These are phyloP conservation scores for Atkinsonella texensis DNA, from an alignment of 2,329 filamentous ascomycete species.

Conservation along the genomic window DNA sequence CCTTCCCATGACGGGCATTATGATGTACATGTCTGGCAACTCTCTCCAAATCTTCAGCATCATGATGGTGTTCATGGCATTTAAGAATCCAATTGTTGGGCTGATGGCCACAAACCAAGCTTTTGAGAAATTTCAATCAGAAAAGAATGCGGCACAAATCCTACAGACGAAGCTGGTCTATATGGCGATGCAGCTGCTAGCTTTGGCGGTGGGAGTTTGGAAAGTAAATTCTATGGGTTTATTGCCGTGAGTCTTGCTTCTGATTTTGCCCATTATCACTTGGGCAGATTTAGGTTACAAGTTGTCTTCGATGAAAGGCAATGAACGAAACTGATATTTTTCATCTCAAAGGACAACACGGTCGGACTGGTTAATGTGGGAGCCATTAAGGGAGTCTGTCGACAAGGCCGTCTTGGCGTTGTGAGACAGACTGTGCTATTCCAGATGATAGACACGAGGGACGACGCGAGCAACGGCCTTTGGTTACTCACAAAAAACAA, in stretches of 20 bases:
- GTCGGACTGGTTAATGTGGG: conserved; percentile 97
- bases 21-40: conserved; percentile 99
- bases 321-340: not conserved
- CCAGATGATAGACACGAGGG: not conserved
- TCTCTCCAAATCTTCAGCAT: conserved; percentile 98
- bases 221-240: conserved; percentile 96
- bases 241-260: conserved; percentile 57
- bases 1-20: conserved; percentile 95
- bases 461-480: not conserved
- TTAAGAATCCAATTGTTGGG: conserved; percentile 88
- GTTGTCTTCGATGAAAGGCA: no score
- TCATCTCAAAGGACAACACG: conserved; percentile 60
- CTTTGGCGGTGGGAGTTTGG: conserved; percentile 80
- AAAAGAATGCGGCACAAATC: conserved; percentile 60
- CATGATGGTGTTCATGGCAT: conserved; percentile 99
- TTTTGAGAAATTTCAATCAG: conserved; percentile 85
- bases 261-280: not conserved
- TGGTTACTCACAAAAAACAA: not conserved
- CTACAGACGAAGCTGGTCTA: conserved; percentile 80
- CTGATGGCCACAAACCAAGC: conserved; percentile 71
- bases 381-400: conserved; percentile 57
- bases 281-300: no score
- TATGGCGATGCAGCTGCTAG: conserved; percentile 72
- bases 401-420: conserved; percentile 53
- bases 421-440: not conserved